These are phyloP conservation scores for Nigrospora osmanthi DNA, from an alignment of 2,329 filamentous ascomycete genomes.

Conservation along the genomic window DNA sequence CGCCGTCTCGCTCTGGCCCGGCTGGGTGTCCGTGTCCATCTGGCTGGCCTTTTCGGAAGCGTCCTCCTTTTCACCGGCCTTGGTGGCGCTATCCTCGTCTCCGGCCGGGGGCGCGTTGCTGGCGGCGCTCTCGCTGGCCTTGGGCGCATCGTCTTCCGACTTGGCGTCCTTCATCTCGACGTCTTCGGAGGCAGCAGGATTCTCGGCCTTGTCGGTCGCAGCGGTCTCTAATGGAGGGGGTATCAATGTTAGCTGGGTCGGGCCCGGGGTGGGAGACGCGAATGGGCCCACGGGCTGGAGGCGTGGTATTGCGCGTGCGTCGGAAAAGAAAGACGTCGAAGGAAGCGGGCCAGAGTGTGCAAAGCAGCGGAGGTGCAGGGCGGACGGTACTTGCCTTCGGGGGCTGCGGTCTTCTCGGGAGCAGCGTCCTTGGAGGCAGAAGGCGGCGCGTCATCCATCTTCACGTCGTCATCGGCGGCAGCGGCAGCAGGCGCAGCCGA, in stretches of 20 bases:
- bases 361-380: neutral
- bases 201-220: neutral
- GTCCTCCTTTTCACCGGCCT: slow-evolving; percentile 2
- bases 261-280: no score
- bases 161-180: slow-evolving; percentile 1
- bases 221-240: neutral
- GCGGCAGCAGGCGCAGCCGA: slow-evolving; percentile 3
- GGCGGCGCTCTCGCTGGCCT: slow-evolving; percentile 9
- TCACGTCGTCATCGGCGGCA: slow-evolving; percentile 7
- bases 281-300: no score
- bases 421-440: slow-evolving; percentile 10
- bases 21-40: neutral
- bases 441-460: slow-evolving; percentile 14
- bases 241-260: neutral
- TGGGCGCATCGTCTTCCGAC: slow-evolving; percentile 12
- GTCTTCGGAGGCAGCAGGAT: neutral
- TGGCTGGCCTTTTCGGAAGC: slow-evolving; percentile 3
- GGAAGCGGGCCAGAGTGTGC: neutral
- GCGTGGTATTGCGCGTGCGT: no score
- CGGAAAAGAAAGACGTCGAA: neutral
- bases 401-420: slow-evolving; percentile 5
- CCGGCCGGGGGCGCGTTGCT: slow-evolving; percentile 1
- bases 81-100: slow-evolving; percentile 1
- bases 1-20: neutral
- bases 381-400: slow-evolving; percentile 2